Evolutionary conservation across 192 early-diverging fungal genomes (phyloP).

Genomic region (Podila epigama): DNA sequence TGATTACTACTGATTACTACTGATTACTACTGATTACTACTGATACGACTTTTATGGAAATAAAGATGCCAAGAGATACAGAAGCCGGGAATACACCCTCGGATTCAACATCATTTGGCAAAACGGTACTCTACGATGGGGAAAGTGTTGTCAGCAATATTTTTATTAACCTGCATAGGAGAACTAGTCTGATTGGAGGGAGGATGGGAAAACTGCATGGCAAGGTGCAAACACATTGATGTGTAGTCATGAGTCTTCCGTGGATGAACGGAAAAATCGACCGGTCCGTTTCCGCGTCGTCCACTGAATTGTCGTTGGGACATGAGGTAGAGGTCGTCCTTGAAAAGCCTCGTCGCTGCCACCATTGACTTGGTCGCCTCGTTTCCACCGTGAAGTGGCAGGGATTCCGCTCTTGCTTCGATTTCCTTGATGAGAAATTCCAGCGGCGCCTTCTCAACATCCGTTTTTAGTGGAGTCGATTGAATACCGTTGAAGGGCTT

Average conservation of each 20-base stretch:
- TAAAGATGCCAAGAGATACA: neutral
- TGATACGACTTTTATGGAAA: neutral
- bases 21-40: too few relatives aligned
- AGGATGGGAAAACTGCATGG: constrained; percentile 3
- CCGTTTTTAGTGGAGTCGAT: too few relatives aligned
- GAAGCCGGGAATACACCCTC: constrained; percentile 3
- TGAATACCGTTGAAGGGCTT: too few relatives aligned
- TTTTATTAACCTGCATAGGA: constrained; percentile 2
- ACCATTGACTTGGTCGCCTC: too few relatives aligned
- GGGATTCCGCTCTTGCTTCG: too few relatives aligned
- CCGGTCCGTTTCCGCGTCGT: constrained; percentile 7
- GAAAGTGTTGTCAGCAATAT: neutral
- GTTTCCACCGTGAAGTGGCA: too few relatives aligned
- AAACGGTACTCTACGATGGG: constrained; percentile 3
- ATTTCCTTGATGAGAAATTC: too few relatives aligned
- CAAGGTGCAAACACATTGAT: neutral
- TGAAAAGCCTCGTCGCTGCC: too few relatives aligned
- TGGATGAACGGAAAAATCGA: constrained; percentile 9
- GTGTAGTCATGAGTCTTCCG: constrained; percentile 10
- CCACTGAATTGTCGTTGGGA: constrained; percentile 7
- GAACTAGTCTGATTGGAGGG: constrained; percentile 1
- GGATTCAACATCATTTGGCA: neutral
- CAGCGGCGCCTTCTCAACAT: too few relatives aligned
- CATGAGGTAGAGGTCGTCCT: neutral
- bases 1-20: too few relatives aligned